These are phyloP conservation scores for Fomitopsis pulvina DNA, from an alignment of 768 basidiomycete species.

Conservation along the genomic window DNA sequence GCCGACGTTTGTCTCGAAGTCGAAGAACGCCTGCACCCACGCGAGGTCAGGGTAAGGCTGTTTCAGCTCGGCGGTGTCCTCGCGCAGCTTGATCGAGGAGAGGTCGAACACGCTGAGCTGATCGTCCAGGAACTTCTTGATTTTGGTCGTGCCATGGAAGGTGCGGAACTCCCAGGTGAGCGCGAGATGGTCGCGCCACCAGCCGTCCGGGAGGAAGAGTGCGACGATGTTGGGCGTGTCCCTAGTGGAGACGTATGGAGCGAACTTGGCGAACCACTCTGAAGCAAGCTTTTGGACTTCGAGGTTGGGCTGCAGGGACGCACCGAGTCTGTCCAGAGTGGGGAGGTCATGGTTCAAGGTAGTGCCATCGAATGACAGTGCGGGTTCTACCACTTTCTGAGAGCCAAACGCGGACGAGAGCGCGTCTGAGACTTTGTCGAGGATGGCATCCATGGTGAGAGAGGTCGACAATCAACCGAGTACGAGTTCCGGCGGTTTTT, in stretches of 20 bases:
- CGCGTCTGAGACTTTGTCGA: not conserved
- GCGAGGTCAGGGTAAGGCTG: constrained; percentile 21
- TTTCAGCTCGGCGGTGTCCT: constrained; percentile 8
- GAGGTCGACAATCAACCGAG: too few relatives aligned
- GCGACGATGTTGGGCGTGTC: constrained; percentile 30
- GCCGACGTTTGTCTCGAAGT: constrained; percentile 38
- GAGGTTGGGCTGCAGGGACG: constrained; percentile 19
- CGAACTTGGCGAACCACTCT: constrained; percentile 38
- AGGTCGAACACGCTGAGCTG: constrained; percentile 13
- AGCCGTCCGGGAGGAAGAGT: constrained; percentile 26
- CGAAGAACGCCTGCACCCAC: constrained; percentile 28
- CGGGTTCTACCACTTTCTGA: not conserved
- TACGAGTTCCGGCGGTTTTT: too few relatives aligned
- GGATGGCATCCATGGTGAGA: not conserved
- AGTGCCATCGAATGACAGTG: not conserved
- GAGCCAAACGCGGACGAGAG: not conserved
- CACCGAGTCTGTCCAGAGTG: constrained; percentile 22
- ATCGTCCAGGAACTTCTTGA: constrained; percentile 23
- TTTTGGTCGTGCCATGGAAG: constrained; percentile 26
- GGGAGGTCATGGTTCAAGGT: constrained; percentile 15
- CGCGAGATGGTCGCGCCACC: constrained; percentile 28
- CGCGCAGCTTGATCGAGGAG: constrained; percentile 10
- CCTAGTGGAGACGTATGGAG: constrained; percentile 24
- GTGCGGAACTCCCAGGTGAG: constrained; percentile 35
- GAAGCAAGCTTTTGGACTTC: constrained; percentile 30